Base-by-base conservation (phyloP, 805 yeast species). In the Wilhelminamyces savonicus region DNA sequence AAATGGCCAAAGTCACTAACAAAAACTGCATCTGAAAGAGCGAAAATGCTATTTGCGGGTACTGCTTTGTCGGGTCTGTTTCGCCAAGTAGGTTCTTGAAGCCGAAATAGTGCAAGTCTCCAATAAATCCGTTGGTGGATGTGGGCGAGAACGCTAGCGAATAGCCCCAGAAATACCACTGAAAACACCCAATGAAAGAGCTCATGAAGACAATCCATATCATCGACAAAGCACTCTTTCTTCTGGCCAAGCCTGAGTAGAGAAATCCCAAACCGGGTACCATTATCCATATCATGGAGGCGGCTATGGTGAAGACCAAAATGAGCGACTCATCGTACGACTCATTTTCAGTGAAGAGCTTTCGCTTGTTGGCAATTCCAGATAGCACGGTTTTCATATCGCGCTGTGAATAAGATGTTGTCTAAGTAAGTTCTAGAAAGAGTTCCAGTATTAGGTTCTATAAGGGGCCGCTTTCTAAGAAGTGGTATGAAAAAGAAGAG, bases 111-210 rank as follows among this genome's bases (percentile, higher is more conserved):
- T 78, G 78, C 44, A 90, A 58, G 54, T 90, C 80, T 5, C 98
- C 98, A 44, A 90, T 90, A 54, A 79, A 92, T 25, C 79, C 76
- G 56, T 88, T 87, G 20, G 79, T 63, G 2, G 95, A 86, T 0
- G 82, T 72, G n/a, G 69, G 46, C 0, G 90, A 76, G 48, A 92
- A 87, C 4, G 97, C 94, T 24, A 90, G 59, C 0, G 96, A 85
- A 53, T 85, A 88, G n/a, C 96, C 97, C 96, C 97, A 92, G 52
- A 90, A 86, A 56, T 87, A 90, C 97, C 97, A 90, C 52, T 87
- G 95, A 50, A 87, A 75, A 31, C 76, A 69, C 2, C 82, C 86
- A 6, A 86, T 76, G 40, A 81, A 69, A 5, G 83, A 76, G 5
- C 86, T 72, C 71, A 79, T 72, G 23, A 85, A 52, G n/a, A 75